These are phyloP conservation scores for Yarrowia galli DNA, from an alignment of 1,139 yeast genomes.

Conservation along the genomic window DNA sequence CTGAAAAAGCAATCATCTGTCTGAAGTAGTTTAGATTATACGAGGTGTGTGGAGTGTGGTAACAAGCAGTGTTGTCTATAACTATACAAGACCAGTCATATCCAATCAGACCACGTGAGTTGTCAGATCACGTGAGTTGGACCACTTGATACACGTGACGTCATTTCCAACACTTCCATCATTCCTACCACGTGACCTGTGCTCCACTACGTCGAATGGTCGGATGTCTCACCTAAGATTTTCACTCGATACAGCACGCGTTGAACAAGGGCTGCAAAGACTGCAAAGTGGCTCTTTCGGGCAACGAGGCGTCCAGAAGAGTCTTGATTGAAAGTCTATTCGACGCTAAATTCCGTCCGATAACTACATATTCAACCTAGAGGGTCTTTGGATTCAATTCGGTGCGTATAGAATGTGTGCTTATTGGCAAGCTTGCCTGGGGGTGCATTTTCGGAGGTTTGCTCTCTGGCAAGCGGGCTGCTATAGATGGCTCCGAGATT, in stretches of 20 bases:
- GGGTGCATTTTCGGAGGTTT: conserved; percentile 5
- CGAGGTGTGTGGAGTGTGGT: background rate
- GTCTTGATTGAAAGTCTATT: conserved; percentile 2
- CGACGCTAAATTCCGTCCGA: conserved; percentile 21
- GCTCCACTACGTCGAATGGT: too few species aligned
- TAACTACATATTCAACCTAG: conserved; percentile 21
- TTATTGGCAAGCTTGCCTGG: conserved; percentile 24
- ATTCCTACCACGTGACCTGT: too few species aligned
- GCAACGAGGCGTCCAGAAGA: background rate
- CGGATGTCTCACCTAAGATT: too few species aligned
- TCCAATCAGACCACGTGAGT: too few species aligned
- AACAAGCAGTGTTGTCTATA: too few species aligned
- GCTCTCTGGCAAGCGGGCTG: too few species aligned
- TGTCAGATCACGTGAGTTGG: too few species aligned
- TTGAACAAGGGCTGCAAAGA: background rate
- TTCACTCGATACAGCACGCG: conserved; percentile 4
- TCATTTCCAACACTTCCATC: too few species aligned
- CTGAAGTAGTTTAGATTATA: background rate
- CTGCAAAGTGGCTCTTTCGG: conserved; percentile 20
- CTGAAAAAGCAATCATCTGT: conserved; percentile 4
- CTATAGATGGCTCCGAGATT: too few species aligned
- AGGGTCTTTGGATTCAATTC: conserved; percentile 7
- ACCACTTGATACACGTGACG: too few species aligned
- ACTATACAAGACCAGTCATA: too few species aligned
- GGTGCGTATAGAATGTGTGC: conserved; percentile 35